A percentile compares a stretch with the other conserved stretches of the same genome.
These are phyloP conservation scores for Lachnellula hyalina DNA, from an alignment of 2,329 filamentous ascomycete genomes.

Conservation along the genomic window DNA sequence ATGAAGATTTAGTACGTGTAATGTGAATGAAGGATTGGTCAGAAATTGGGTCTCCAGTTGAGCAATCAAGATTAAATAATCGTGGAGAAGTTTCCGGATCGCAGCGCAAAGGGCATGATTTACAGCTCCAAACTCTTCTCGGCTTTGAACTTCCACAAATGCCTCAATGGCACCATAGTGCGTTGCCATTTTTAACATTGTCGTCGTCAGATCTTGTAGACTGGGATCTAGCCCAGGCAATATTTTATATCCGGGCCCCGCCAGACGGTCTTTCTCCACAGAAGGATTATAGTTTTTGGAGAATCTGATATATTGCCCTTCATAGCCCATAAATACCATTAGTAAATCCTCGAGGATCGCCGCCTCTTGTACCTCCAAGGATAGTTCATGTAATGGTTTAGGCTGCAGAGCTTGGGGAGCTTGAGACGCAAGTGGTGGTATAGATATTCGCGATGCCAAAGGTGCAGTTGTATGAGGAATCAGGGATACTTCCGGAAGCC, in stretches of 20 bases:
- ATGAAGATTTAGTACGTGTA: slow-evolving; percentile 90
- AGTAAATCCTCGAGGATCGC: slow-evolving; percentile 85
- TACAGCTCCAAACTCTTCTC: slow-evolving; percentile 87
- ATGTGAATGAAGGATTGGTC: slow-evolving; percentile 80
- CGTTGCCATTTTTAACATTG: slow-evolving; percentile 90
- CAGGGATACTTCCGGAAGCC: slow-evolving; percentile 76
- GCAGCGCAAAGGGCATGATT: slow-evolving; percentile 96
- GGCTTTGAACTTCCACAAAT: slow-evolving; percentile 90
- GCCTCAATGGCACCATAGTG: slow-evolving; percentile 88
- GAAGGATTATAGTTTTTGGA: slow-evolving; percentile 74
- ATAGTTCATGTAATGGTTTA: slow-evolving; percentile 63
- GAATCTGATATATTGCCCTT: slow-evolving; percentile 95
- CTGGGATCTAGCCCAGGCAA: slow-evolving; percentile 84
- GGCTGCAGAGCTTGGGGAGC: slow-evolving; percentile 67
- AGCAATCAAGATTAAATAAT: slow-evolving; percentile 90
- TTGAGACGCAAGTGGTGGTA: slow-evolving; percentile 69
- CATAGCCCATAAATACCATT: slow-evolving; percentile 96
- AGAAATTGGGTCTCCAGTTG: slow-evolving; percentile 92
- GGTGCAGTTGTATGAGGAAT: slow-evolving; percentile 58
- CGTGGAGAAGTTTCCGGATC: slow-evolving; percentile 83
- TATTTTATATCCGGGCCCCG: slow-evolving; percentile 76
- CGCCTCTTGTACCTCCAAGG: slow-evolving; percentile 76
- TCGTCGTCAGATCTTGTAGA: slow-evolving; percentile 76
- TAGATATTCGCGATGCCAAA: slow-evolving; percentile 44
- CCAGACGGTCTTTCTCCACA: slow-evolving; percentile 80